phyloP scores from a whole-genome alignment of 345 rosid genomes.

The Excoecaria cochinchinensis region DNA sequence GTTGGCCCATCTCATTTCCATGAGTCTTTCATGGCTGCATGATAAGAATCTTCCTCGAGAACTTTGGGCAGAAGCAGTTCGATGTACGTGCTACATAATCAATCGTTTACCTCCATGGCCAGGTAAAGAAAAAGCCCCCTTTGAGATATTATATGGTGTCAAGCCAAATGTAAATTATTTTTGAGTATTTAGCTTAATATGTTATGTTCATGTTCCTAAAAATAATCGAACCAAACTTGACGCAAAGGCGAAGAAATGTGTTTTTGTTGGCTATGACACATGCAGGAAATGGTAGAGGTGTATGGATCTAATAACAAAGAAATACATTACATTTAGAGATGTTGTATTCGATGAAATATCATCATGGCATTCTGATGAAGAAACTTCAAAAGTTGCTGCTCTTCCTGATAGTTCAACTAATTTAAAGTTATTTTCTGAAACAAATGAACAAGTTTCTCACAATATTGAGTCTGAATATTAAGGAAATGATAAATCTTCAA shows the following conservation, averaged over 20 bases:
- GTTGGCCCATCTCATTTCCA: conserved; percentile 11
- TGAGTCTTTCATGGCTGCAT: conserved; percentile 13
- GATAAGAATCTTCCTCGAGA: conserved; percentile 5
- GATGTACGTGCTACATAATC: conserved; percentile 5
- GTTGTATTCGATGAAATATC: too few species aligned
- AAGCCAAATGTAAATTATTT: conserved; percentile 21
- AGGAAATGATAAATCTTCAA: not conserved
- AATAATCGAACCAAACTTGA: conserved; percentile 10
- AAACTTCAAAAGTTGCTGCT: too few species aligned
- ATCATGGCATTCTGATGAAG: too few species aligned
- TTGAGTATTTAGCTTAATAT: conserved; percentile 13
- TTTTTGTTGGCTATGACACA: conserved; percentile 22
- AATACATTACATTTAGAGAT: not conserved
- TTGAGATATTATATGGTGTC: not conserved
- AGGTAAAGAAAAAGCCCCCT: conserved; percentile 4
- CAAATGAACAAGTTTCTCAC: too few species aligned
- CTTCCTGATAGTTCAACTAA: too few species aligned
- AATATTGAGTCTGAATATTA: too few species aligned
- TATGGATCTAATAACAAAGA: conserved; percentile 23
- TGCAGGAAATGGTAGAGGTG: conserved; percentile 19
- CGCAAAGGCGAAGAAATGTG: conserved; percentile 13
- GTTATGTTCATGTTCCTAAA: conserved; percentile 15
- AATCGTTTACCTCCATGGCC: conserved; percentile 4
- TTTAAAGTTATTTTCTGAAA: too few species aligned
- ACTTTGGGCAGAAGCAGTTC: conserved; percentile 12